These are phyloP conservation scores for Aurantiochytrium sp. DNA, from an alignment of 108 stramenopile genomes.

Conservation along the genomic window DNA sequence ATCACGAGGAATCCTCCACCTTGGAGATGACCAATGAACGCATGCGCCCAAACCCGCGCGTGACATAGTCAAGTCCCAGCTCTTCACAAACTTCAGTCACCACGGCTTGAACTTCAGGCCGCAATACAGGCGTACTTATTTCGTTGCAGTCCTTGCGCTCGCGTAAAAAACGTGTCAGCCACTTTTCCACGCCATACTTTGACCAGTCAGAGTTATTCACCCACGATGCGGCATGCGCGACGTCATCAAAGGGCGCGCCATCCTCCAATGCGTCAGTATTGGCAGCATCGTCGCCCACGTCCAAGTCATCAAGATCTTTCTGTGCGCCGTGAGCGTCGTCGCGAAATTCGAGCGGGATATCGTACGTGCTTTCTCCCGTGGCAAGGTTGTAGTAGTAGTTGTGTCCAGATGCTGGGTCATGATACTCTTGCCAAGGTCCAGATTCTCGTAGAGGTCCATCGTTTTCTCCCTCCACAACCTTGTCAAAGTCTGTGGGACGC, in stretches of 20 bases:
- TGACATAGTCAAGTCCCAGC: not conserved
- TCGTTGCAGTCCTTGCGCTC: not conserved
- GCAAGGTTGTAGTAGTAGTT: constrained; percentile 15
- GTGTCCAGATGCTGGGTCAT: not conserved
- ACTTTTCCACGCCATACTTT: not conserved
- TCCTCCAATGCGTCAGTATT: too few relatives aligned
- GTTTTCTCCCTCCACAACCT: not conserved
- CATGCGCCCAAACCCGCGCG: not conserved
- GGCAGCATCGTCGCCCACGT: not conserved
- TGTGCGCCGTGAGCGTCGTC: not conserved
- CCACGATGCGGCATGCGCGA: not conserved
- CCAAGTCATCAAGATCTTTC: not conserved
- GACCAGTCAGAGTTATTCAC: not conserved
- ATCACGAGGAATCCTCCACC: not conserved
- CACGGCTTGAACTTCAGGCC: not conserved
- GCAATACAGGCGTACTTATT: not conserved
- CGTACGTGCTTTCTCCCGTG: constrained; percentile 11
- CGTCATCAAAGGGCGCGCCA: too few relatives aligned
- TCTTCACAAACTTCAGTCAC: not conserved
- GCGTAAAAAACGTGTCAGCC: not conserved
- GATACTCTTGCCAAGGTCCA: not conserved
- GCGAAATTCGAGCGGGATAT: not conserved
- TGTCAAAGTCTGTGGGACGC: not conserved
- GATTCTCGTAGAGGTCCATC: not conserved
- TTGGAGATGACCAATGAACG: not conserved